phyloP scores from a whole-genome alignment of 345 rosid genomes.

The Hypericum perforatum region DNA sequence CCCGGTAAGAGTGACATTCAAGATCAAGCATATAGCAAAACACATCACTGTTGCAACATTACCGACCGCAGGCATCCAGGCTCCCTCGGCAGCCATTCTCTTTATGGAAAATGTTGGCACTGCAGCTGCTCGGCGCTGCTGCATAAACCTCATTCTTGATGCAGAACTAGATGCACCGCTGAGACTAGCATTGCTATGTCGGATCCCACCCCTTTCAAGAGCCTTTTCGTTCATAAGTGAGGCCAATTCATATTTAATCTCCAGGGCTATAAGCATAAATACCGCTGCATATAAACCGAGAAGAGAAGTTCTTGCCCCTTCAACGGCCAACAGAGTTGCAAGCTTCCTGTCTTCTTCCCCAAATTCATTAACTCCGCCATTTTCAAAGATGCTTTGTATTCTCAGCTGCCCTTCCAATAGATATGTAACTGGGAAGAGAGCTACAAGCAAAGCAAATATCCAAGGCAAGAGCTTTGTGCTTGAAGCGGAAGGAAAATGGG shows the following conservation, averaged over 20 bases:
- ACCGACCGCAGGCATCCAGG: constrained; percentile 99
- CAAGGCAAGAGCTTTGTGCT: constrained; percentile 94
- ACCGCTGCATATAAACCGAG: constrained; percentile 96
- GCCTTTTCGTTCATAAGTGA: constrained; percentile 84
- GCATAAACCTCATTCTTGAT: constrained; percentile 86
- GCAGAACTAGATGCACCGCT: constrained; percentile 44
- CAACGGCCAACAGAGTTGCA: constrained; percentile 77
- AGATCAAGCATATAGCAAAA: constrained; percentile 87
- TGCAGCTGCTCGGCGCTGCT: constrained; percentile 67
- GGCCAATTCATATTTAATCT: constrained; percentile 86
- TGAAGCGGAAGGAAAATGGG: constrained; percentile 96
- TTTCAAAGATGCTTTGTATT: constrained; percentile 50
- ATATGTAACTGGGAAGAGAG: constrained; percentile 92
- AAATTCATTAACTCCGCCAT: constrained; percentile 35
- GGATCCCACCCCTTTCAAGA: constrained; percentile 55
- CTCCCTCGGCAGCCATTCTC: constrained; percentile 91
- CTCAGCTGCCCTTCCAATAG: constrained; percentile 94
- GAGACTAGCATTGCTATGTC: constrained; percentile 50
- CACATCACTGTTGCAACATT: constrained; percentile 92
- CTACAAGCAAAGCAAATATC: constrained; percentile 92
- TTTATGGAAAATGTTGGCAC: constrained; percentile 72
- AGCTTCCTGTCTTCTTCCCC: constrained; percentile 81
- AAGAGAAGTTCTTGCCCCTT: constrained; percentile 97
- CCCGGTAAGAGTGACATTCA: constrained; percentile 70
- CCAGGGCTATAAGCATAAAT: constrained; percentile 93